phyloP scores from a whole-genome alignment of 2,329 filamentous ascomycete species.

The Colletotrichum zoysiae region DNA sequence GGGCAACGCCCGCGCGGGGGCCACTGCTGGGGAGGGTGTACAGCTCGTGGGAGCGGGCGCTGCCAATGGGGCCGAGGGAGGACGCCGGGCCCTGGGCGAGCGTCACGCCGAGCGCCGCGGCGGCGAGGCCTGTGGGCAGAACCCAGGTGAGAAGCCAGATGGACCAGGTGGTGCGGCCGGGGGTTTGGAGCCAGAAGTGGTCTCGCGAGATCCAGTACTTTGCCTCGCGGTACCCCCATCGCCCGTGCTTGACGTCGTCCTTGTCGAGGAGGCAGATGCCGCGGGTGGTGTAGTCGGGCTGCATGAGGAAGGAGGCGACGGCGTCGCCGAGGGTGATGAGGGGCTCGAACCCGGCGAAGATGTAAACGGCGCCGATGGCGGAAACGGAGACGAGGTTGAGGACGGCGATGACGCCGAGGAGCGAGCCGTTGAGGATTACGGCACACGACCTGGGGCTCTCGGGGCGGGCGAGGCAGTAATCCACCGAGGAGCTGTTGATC shows the following conservation, averaged over 20 bases:
- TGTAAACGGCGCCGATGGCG: slow-evolving; percentile 48
- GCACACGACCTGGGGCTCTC: slow-evolving; percentile 50
- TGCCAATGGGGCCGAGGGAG: slow-evolving; percentile 55
- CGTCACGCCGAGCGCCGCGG: slow-evolving; percentile 55
- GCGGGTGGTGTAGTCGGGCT: slow-evolving; percentile 59
- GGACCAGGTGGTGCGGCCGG: slow-evolving; percentile 58
- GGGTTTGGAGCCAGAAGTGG: slow-evolving; percentile 61
- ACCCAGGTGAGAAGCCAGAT: slow-evolving; percentile 56
- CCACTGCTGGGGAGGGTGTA: slow-evolving; percentile 46
- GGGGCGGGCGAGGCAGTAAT: slow-evolving; percentile 37
- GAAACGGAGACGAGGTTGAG: slow-evolving; percentile 56
- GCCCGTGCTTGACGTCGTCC: slow-evolving; percentile 56
- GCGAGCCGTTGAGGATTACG: slow-evolving; percentile 57
- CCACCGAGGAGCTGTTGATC: slow-evolving; percentile 44
- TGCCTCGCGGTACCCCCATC: slow-evolving; percentile 58
- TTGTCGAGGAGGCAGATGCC: slow-evolving; percentile 62
- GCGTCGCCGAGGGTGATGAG: slow-evolving; percentile 65
- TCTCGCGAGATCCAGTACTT: slow-evolving; percentile 57
- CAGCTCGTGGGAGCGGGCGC: slow-evolving; percentile 51
- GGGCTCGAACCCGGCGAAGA: slow-evolving; percentile 53
- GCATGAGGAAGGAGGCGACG: slow-evolving; percentile 62
- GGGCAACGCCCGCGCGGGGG: slow-evolving; percentile 48
- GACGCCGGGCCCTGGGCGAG: slow-evolving; percentile 48
- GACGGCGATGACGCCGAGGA: slow-evolving; percentile 58
- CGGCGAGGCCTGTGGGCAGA: slow-evolving; percentile 52